Evolutionary conservation across 306 rosid species (phyloP).

Genomic region (Quercus cerris): DNA sequence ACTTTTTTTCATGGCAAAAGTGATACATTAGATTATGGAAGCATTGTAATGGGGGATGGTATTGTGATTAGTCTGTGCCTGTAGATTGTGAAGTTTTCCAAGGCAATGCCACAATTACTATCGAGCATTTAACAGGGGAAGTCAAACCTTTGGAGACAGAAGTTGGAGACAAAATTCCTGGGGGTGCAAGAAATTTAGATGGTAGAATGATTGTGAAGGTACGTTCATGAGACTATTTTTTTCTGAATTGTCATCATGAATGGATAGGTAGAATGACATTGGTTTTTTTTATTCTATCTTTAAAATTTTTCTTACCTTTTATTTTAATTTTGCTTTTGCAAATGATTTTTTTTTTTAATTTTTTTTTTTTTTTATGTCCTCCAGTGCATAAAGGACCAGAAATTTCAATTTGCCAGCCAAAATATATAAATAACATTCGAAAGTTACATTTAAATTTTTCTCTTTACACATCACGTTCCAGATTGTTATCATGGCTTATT

Average conservation of each 20-base stretch:
- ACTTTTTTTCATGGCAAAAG: not conserved
- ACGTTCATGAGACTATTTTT: conserved; percentile 17
- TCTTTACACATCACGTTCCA: not conserved
- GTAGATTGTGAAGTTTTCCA: conserved; percentile 97
- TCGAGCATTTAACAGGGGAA: conserved; percentile 98
- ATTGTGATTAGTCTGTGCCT: conserved; percentile 99
- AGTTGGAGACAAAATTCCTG: conserved; percentile 89
- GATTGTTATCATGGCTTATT: not conserved
- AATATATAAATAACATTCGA: not conserved
- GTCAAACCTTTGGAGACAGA: conserved; percentile 80
- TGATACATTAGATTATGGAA: conserved; percentile 39
- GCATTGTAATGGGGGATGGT: conserved; percentile 54
- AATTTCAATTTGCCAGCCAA: not conserved
- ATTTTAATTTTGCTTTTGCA: not conserved
- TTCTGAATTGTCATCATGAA: conserved; percentile 6
- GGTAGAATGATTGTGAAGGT: conserved; percentile 97
- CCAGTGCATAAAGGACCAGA: not conserved
- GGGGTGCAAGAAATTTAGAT: conserved; percentile 98
- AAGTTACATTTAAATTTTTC: not conserved
- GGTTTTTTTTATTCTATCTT: too few species aligned
- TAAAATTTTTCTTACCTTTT: too few species aligned
- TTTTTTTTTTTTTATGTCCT: not conserved
- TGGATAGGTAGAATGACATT: not conserved
- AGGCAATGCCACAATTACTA: conserved; percentile 89
- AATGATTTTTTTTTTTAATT: not conserved